These are phyloP conservation scores for Chamaecyparis obtusa DNA, from an alignment of 75 land plant genomes.

Conservation along the genomic window DNA sequence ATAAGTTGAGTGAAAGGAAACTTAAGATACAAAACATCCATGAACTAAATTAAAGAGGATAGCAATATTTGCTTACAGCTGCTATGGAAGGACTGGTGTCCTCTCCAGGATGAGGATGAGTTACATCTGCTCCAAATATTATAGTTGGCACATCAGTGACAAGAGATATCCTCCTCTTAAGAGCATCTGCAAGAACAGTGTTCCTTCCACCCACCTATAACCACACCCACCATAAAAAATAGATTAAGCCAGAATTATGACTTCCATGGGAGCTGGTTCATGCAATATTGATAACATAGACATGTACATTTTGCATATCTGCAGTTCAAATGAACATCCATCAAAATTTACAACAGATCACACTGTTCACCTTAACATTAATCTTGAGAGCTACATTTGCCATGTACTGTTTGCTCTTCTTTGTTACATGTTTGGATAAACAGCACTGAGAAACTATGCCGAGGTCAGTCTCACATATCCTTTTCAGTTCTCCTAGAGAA, in stretches of 20 bases:
- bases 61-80: conserved; percentile 51
- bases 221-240: background rate
- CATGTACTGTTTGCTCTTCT: conserved; percentile 79
- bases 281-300: background rate
- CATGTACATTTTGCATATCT: background rate
- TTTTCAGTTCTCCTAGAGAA: conserved; percentile 74
- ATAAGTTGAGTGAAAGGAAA: background rate
- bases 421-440: conserved; percentile 80
- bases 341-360: background rate
- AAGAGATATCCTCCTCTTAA: conserved; percentile 67
- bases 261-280: background rate
- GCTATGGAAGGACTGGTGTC: conserved; percentile 95
- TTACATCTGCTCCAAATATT: conserved; percentile 97
- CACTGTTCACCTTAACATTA: conserved; percentile 73
- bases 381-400: conserved; percentile 94
- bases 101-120: conserved; percentile 97
- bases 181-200: conserved; percentile 85
- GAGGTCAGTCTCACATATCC: conserved; percentile 92
- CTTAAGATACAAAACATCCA: conserved; percentile 1
- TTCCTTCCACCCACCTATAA: conserved; percentile 83
- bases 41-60: background rate
- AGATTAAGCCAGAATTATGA: background rate
- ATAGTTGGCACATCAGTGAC: conserved; percentile 90
- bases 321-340: background rate
- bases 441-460: conserved; percentile 94